phyloP scores from a whole-genome alignment of 495 filamentous ascomycete genomes.

The Oidiodendron maius region DNA sequence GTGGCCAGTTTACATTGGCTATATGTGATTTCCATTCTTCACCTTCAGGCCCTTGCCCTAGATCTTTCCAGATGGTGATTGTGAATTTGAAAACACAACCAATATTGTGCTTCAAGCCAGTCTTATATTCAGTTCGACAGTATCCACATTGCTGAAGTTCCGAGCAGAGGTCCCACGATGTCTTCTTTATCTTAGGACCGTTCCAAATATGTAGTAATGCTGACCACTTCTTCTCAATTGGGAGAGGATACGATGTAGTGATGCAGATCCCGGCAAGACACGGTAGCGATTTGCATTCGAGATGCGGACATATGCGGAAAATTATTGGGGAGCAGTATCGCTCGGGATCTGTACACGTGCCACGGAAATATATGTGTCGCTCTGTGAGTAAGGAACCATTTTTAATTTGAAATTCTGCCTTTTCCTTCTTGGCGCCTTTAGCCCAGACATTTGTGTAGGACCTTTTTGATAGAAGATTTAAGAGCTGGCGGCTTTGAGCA shows the following conservation, averaged over 20 bases:
- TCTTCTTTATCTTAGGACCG: constrained; percentile 6
- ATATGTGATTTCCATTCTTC: constrained; percentile 15
- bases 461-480: constrained; percentile 7
- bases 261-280: constrained; percentile 4
- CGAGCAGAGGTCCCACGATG: constrained; percentile 6
- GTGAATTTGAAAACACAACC: constrained; percentile 11
- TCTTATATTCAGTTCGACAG: constrained; percentile 16
- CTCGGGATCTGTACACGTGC: constrained; percentile 9
- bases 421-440: not conserved
- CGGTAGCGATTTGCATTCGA: constrained; percentile 3
- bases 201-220: constrained; percentile 5
- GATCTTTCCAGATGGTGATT: constrained; percentile 15
- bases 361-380: constrained; percentile 2
- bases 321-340: not conserved
- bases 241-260: constrained; percentile 5
- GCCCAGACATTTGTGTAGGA: not conserved
- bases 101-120: constrained; percentile 7
- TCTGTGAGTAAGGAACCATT: constrained; percentile 16
- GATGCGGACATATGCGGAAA: constrained; percentile 9
- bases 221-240: constrained; percentile 6
- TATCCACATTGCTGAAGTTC: constrained; percentile 16
- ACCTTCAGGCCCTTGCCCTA: constrained; percentile 12
- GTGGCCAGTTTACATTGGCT: not conserved
- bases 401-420: constrained; percentile 13
- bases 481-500: constrained; percentile 12